Evolutionary conservation across 2,329 filamentous ascomycete species (phyloP), one percentile per base, ranked within the genome.

Genomic region (Metarhizium guizhouense): DNA sequence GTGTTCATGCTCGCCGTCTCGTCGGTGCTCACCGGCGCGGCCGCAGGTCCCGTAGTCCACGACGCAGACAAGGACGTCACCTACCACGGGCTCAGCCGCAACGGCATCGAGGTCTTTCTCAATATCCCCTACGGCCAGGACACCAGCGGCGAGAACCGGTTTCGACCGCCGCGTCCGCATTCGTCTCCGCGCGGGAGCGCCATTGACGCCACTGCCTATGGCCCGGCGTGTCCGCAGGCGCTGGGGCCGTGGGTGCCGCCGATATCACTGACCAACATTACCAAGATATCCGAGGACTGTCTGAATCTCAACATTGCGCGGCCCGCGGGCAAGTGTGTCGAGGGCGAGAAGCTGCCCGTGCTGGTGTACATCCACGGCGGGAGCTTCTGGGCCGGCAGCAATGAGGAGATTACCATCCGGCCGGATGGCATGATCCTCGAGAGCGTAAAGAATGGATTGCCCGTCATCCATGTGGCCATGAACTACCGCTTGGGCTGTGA

Each of bases 61-160:
- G 65, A 69, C 54, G n/a, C 52, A 6, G 55, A 47, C 14, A 53
- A 54, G 2, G 58, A 64, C 36, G 63, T 78, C 50, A 74, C 67
- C 0, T 78, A 77, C 59, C 56, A 61, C n/a, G 76, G 77, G 10
- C 59, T 76, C 20, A 55, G 66, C 10, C 70, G 72, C 57, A 76
- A 75, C 57, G 72, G 68, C 25, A 67, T 78, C 42, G 76, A 80
- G 54, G 65, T 72, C 8, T 80, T 78, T 58, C 67, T 76, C 4
- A 71, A 70, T n/a, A 74, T 79, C 25, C 72, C 69, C 1, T 79
- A 75, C 51, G 76, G 72, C 4, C 61, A 75, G 52, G 75, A 77
- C 57, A 79, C 76, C 0, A 60, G 72, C 57, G 75, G 74, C 10
- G 59, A 61, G 30, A 71, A 75, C 51, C 69, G 76, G 51, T 79